Evolutionary conservation across 2,329 filamentous ascomycete genomes (phyloP), one percentile per base, ranked within the genome.

Genomic region (Xylariaceae sp.): DNA sequence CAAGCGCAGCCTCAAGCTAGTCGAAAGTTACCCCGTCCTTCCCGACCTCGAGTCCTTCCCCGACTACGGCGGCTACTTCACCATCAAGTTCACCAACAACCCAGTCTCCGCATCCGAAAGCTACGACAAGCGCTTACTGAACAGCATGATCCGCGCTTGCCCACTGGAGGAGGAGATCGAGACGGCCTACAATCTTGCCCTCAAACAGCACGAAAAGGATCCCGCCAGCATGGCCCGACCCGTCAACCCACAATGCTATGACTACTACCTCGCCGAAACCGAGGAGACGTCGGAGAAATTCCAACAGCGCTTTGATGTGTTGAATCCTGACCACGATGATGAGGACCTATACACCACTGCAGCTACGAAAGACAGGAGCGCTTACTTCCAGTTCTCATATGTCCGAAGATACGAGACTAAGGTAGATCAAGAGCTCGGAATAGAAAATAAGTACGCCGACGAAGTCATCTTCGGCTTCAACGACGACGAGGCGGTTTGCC

Each of bases 21-120:
- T 84, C 14, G 79, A 83, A 39, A 77, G 79, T 15, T 78, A 76
- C 52, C 82, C 83, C 27, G 67, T 87, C 36, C 67, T 87, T 15
- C 84, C 84, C 6, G 84, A 87, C 60, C 74, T 84, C 39, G 80
- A 85, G 52, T 79, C 82, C n/a, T 85, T 86, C 70, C 82, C 83
- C 42, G 84, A 87, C 65, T 81, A 80, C 2, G 83, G 84, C 47
- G 82, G 83, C 53, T 87, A 87, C 62, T 80, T 86, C 55, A 82
- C 83, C 12, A 75, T 87, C 70, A 87, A 87, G 67, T 86, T 87
- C 67, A 76, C 77, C 45, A 82, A 78, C 56, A 85, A 84, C 62
- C 84, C 84, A 3, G 78, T 86, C 27, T 70, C 76, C 10, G 71
- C 74, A 47, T 70, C 68, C 39, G 71, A 61, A 42, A 68, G 68